phyloP scores from a whole-genome alignment of 2,329 filamentous ascomycete species.

The Amylocarpus encephaloides region DNA sequence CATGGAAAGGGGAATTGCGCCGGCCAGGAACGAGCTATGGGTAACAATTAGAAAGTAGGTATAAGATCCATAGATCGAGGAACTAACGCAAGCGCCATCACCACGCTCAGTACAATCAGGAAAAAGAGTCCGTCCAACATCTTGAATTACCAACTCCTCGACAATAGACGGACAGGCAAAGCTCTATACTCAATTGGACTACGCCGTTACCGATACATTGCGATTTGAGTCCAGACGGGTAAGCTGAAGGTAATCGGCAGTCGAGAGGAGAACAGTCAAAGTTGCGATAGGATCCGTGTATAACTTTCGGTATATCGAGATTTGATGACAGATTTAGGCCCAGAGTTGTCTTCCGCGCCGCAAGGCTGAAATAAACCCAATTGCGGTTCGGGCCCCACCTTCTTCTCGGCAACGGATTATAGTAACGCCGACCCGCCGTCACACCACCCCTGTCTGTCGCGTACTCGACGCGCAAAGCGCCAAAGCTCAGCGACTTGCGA shows the following conservation, averaged over 20 bases:
- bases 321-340: not conserved
- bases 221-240: slow-evolving; percentile 1
- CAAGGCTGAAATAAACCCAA: not conserved
- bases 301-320: too few relatives aligned
- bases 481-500: slow-evolving; percentile 1
- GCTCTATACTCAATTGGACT: slow-evolving; percentile 4
- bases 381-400: not conserved
- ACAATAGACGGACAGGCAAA: slow-evolving; percentile 3
- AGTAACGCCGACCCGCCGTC: too few relatives aligned
- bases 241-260: not conserved
- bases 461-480: slow-evolving; percentile 1
- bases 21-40: slow-evolving; percentile 82
- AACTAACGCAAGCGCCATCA: slow-evolving; percentile 54
- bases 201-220: slow-evolving; percentile 22
- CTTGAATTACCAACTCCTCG: slow-evolving; percentile 16
- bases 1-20: slow-evolving; percentile 84
- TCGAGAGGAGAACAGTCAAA: not conserved
- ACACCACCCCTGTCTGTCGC: not conserved
- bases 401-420: not conserved
- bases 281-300: too few relatives aligned
- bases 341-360: not conserved
- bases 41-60: not conserved
- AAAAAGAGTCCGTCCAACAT: slow-evolving; percentile 34
- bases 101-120: slow-evolving; percentile 35
- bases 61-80: not conserved